Base-by-base conservation (phyloP, 2,329 filamentous ascomycete genomes). In the Lachnellula occidentalis region DNA sequence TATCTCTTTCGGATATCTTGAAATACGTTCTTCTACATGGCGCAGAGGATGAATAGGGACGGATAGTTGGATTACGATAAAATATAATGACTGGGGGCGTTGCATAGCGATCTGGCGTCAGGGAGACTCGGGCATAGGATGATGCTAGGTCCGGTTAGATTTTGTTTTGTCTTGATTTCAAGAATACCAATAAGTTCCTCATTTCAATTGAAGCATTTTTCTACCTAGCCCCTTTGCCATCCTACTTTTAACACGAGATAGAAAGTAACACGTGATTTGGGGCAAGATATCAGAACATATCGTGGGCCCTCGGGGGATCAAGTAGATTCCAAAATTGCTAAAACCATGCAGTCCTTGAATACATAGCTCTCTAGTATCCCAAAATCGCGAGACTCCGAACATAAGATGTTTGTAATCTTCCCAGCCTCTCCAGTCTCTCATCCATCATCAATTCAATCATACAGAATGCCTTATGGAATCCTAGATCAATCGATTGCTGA, bases 1-100 rank as follows among this genome's bases (percentile, higher is more conserved):
- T 99, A 57, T 96, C 92, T 6, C 78, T 99, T 52, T 97, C 92
- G 56, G 94, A 99, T 73, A 96, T 99, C 62, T 81, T 99, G 62
- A 91, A 95, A 67, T 96, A 99, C 70, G 90, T 96, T 51, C 78
- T 99, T 60, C 78, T 96, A 21, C 81, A 90, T 51, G 68, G 68
- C 34, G 67, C 67, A 49, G 62, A 57, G 21, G 65, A 66, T 22
- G 64, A 68, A 45, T 65, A 59, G 54, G 56, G 31, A 53, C 21
- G 57, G 41, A 46, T 39, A 46, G 46, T 51, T 50, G 61, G 59
- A 49, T 58, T 41, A 55, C 54, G 45, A 57, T 55, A 55, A 55
- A 48, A 57, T 58, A 46, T 59, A 50, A 45, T 43, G 61, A 57
- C 49, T 55, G 36, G 50, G 55, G 66, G 66, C 63, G 63, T 68